These are phyloP conservation scores for Leucaena leucocephala DNA, from an alignment of 306 rosid genomes.

Conservation along the genomic window DNA sequence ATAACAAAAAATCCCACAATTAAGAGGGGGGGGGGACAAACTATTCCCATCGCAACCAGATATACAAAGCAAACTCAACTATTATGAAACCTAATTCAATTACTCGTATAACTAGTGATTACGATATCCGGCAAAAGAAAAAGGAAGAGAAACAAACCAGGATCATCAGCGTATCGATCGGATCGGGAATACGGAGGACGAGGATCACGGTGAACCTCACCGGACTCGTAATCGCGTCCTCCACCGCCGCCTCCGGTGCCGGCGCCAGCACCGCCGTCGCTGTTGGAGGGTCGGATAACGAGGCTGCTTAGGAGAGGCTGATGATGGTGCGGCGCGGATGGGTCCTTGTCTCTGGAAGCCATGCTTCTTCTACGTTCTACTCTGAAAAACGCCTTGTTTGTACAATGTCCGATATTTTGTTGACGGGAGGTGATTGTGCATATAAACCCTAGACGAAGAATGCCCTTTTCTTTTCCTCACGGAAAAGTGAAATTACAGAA, in stretches of 20 bases:
- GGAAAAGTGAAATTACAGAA: not conserved
- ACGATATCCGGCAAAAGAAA: not conserved
- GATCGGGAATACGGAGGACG: constrained; percentile 49
- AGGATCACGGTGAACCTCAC: constrained; percentile 47
- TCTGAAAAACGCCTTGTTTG: not conserved
- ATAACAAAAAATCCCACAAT: not conserved
- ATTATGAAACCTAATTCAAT: not conserved
- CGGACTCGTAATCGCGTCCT: constrained; percentile 47
- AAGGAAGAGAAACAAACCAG: constrained; percentile 36
- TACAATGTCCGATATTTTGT: not conserved
- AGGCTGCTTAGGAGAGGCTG: constrained; percentile 56
- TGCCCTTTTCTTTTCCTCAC: not conserved
- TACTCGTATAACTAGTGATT: no score
- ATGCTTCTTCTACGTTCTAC: not conserved
- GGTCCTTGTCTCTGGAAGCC: constrained; percentile 45
- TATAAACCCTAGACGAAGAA: constrained; percentile 9
- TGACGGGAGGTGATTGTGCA: not conserved
- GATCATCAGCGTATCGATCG: constrained; percentile 46
- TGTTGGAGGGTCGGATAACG: constrained; percentile 51
- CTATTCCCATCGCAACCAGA: not conserved
- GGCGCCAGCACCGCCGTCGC: constrained; percentile 10
- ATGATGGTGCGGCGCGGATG: constrained; percentile 49
- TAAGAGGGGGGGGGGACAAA: not conserved
- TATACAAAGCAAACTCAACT: not conserved
- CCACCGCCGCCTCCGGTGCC: constrained; percentile 19